Base-by-base conservation (phyloP, 208 protist genomes). In the Vickermania spadyakhi region DNA sequence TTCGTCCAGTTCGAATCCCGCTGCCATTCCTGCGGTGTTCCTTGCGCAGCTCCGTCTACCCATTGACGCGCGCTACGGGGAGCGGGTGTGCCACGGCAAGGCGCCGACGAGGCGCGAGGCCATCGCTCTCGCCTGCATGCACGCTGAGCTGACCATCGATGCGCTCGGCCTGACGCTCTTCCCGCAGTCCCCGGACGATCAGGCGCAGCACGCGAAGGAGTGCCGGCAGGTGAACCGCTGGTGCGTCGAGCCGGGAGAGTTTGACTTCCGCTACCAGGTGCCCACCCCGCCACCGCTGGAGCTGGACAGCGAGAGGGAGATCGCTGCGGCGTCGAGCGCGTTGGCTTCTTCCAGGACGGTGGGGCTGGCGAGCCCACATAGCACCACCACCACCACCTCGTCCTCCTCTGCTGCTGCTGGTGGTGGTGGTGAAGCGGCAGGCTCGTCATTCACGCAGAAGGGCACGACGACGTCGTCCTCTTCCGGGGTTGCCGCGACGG, bases 101-200 rank as follows among this genome's bases (percentile, higher is more conserved):
- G 85, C 77, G 2, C 64, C 78, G 21, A 81, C 62, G 22, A 62
- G 67, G 54, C 71, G 66, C 36, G 84, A 90, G 23, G 85, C 89
- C 1, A 68, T 78, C 54, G 50, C 73, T 11, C 75, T 93, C 25
- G 85, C 85, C 49, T 91, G 81, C 62, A 96, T 96, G 89, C 89
- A 96, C 56, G 89, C 89, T 0, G 85, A 96, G 70, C 82, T 96
- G 28, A 90, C 79, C 31, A 90, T 95, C 54, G 89, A 95, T 63
- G 80, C 81, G 13, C 64, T 91, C 1, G 89, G 89, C 21, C 68
- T 91, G 31, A 73, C 75, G 2, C 68, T 96, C 3, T 96, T 84
- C 70, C 89, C 85, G 0, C 31, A 49, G 18, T 58, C 62, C 56
- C 50, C 21, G 13, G 70, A 77, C 11, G 31, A 59, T 27, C 89